phyloP scores from a whole-genome alignment of 2,329 filamentous ascomycete genomes.

The Zasmidium angulare region DNA sequence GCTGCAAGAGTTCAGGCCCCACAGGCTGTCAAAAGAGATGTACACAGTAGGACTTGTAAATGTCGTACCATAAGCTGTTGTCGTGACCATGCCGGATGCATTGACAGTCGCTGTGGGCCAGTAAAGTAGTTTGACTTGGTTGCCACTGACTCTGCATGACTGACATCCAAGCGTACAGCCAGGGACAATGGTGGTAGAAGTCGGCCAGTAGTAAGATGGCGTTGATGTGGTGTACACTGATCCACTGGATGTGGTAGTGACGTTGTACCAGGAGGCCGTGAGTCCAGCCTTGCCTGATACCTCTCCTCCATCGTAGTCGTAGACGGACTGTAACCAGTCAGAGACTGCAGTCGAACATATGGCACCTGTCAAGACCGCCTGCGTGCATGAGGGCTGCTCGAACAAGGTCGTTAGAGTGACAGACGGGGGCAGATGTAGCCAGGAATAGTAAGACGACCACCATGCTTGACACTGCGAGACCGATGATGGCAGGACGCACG shows the following conservation, averaged over 20 bases:
- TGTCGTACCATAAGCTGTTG: slow-evolving; percentile 12
- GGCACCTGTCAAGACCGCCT: slow-evolving; percentile 1
- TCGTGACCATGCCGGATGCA: slow-evolving; percentile 8
- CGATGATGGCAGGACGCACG: slow-evolving; percentile 10
- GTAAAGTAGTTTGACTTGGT: slow-evolving; percentile 19
- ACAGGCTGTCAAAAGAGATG: slow-evolving; percentile 22
- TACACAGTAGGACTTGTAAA: slow-evolving; percentile 26
- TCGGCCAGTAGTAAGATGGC: slow-evolving; percentile 15
- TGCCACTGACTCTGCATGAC: slow-evolving; percentile 20
- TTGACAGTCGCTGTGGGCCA: slow-evolving; percentile 18
- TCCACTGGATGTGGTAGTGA: not conserved
- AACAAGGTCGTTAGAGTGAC: too few relatives aligned
- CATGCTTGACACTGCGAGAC: slow-evolving; percentile 17
- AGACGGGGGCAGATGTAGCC: too few relatives aligned
- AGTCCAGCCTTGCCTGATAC: not conserved
- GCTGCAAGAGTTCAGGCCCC: slow-evolving; percentile 22
- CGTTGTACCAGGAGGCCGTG: not conserved
- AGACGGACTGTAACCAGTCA: not conserved
- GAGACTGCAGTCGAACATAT: not conserved
- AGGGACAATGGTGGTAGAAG: slow-evolving; percentile 12
- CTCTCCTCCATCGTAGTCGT: not conserved
- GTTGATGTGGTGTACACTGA: not conserved
- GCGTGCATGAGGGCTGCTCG: not conserved
- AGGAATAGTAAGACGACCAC: slow-evolving; percentile 4
- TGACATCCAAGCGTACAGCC: slow-evolving; percentile 22